Conservation (phyloP, 306 rosid genomes). For the Cicer bijugum region DNA sequence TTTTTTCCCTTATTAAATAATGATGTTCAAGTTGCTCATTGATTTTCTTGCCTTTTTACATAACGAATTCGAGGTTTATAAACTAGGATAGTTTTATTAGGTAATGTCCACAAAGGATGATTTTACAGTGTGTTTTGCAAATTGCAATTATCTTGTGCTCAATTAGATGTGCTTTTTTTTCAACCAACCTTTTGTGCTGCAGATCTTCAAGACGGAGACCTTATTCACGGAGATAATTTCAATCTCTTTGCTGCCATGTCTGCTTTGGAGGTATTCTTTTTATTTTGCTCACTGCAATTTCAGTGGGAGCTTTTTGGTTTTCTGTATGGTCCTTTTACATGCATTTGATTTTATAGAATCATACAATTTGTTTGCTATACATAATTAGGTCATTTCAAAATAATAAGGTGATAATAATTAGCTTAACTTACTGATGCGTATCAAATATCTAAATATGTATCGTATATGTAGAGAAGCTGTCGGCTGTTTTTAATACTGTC, state of each 20-base stretch:
- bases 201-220: conserved; percentile 97
- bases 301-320: neutral
- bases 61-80: neutral
- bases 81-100: neutral
- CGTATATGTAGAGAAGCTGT: conserved; percentile 12
- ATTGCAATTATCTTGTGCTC: conserved; percentile 7
- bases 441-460: conserved; percentile 15
- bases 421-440: neutral
- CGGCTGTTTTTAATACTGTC: conserved; percentile 16
- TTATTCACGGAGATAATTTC: conserved; percentile 90
- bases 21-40: neutral
- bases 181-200: conserved; percentile 12
- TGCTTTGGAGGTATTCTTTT: conserved; percentile 78
- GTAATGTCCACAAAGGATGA: neutral
- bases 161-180: neutral
- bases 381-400: conserved; percentile 8
- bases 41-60: neutral
- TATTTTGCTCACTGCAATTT: conserved; percentile 20
- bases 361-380: neutral
- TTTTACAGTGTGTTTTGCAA: conserved; percentile 15
- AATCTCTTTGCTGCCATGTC: conserved; percentile 97
- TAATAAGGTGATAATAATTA: conserved; percentile 8
- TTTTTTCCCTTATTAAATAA: neutral
- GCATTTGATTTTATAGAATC: neutral
- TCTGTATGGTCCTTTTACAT: neutral